Evolutionary conservation across 2,329 filamentous ascomycete genomes (phyloP).

Genomic region (Biscogniauxia marginata): DNA sequence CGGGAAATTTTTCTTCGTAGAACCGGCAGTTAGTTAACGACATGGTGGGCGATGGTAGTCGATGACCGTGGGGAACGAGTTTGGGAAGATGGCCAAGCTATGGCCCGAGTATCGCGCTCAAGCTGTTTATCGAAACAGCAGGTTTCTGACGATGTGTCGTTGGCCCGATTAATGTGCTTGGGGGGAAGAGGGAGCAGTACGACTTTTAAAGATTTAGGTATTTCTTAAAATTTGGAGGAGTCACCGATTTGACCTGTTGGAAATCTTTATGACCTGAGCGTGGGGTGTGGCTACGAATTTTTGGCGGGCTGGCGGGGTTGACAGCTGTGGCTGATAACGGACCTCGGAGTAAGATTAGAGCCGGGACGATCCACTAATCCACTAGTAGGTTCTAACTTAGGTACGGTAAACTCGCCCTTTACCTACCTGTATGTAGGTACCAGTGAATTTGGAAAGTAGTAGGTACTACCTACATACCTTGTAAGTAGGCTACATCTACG

Average conservation of each 20-base stretch:
- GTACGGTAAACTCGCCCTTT: no score
- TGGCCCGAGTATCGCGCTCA: conserved; percentile 20
- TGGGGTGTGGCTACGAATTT: conserved; percentile 22
- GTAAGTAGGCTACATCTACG: no score
- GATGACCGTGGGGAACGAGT: conserved; percentile 13
- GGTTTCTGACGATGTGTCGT: not conserved
- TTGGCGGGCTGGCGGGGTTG: conserved; percentile 15
- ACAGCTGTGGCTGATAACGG: not conserved
- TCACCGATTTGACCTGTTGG: conserved; percentile 22
- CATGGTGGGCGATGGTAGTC: conserved; percentile 65
- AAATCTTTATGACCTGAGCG: conserved; percentile 27
- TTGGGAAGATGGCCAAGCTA: conserved; percentile 16
- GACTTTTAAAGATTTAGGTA: not conserved
- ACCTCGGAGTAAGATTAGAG: conserved; percentile 13
- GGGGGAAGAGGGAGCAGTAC: not conserved
- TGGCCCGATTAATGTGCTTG: not conserved
- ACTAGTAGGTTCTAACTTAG: no score
- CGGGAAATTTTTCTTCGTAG: conserved; percentile 96
- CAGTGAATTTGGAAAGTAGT: no score
- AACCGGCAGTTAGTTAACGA: conserved; percentile 96
- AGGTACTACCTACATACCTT: no score
- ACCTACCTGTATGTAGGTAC: no score
- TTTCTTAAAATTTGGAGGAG: conserved; percentile 10
- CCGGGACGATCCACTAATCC: conserved; percentile 6
- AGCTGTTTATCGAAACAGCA: not conserved